These are phyloP conservation scores for Yarrowia bubula DNA, from an alignment of 805 yeast genomes.

Conservation along the genomic window DNA sequence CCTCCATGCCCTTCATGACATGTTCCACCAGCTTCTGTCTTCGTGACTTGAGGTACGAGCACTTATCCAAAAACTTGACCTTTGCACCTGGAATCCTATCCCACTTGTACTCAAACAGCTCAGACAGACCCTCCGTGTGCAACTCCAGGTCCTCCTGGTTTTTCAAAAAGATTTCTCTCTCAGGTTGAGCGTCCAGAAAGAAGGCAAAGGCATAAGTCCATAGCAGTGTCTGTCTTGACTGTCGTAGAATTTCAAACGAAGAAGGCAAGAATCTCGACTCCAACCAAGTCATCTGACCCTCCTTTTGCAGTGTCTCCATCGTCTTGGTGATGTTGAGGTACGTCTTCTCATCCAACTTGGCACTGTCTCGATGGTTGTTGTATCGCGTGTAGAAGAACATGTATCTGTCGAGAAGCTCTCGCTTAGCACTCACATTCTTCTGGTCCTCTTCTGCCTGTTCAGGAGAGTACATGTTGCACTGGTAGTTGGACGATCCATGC, in stretches of 20 bases:
- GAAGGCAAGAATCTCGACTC: slow-evolving; percentile 82
- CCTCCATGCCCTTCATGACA: slow-evolving; percentile 46
- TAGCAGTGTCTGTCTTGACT: slow-evolving; percentile 72
- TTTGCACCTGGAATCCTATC: slow-evolving; percentile 41
- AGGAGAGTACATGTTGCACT: slow-evolving; percentile 59
- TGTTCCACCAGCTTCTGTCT: slow-evolving; percentile 46
- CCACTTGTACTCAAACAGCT: slow-evolving; percentile 50
- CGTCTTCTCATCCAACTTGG: slow-evolving; percentile 65
- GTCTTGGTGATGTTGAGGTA: slow-evolving; percentile 60
- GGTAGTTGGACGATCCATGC: slow-evolving; percentile 64
- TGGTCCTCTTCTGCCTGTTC: slow-evolving; percentile 44
- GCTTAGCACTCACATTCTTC: slow-evolving; percentile 45
- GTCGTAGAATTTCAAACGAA: slow-evolving; percentile 60
- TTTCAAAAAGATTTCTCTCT: slow-evolving; percentile 63
- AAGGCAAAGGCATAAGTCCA: slow-evolving; percentile 89
- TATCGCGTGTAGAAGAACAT: slow-evolving; percentile 73
- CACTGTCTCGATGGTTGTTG: slow-evolving; percentile 71
- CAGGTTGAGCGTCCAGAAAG: slow-evolving; percentile 55
- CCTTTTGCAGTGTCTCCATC: slow-evolving; percentile 64
- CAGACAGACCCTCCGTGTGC: slow-evolving; percentile 68
- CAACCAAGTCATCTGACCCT: slow-evolving; percentile 71
- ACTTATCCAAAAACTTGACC: slow-evolving; percentile 44
- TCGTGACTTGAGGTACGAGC: slow-evolving; percentile 46
- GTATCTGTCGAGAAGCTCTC: slow-evolving; percentile 59
- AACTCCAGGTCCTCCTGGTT: slow-evolving; percentile 62